Base-by-base conservation (phyloP, 768 basidiomycete genomes). In the Lactifluus rugatus region DNA sequence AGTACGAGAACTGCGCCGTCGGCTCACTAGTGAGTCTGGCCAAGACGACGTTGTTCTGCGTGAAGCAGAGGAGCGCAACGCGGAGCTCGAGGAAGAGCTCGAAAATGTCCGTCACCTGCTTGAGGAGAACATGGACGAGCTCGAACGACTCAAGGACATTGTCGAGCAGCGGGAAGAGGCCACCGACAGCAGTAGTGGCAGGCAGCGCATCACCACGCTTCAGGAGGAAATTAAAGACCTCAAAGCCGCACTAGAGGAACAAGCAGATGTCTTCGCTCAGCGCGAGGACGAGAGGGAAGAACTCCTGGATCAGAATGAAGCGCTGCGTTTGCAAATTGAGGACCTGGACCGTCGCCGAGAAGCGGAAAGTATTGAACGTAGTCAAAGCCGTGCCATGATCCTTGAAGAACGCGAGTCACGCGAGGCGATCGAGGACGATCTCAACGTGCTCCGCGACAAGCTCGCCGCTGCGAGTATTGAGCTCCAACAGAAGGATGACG, bases 401-500 rank as follows among this genome's bases (percentile, higher is more conserved):
- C 61, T 87, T 48, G 87, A 89, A 66, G 85, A 83, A 58, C 74
- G 80, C 17, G 87, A 89, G 61, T 84, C 85, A 57, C 75, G 85
- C 13, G 89, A 90, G 65, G 83, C 81, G 2, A 80, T 87, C n/a
- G 88, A 92, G 66, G 86, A 87, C 2, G 83, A 84, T 64, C 66
- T 91, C 49, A 89, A 89, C 64, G 77, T 83, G 0, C 69, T 86
- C 36, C 75, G 83, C 48, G 90, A 93, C 72, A 84, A 82, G 69
- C 75, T 90, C 9, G 89, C 90, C 1, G 89, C 87, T 0, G 79
- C 82, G 2, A 78, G 83, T 68, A 91, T 93, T 61, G 89, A 91
- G 70, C 72, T 92, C 26, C 86, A 90, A 70, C 84, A 89, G 70
- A 87, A 82, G 70, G 89, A 94, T 65, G 88, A 93, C 61, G 93